These are phyloP conservation scores for Tricholoma terreum DNA, from an alignment of 768 basidiomycete genomes.

Conservation along the genomic window DNA sequence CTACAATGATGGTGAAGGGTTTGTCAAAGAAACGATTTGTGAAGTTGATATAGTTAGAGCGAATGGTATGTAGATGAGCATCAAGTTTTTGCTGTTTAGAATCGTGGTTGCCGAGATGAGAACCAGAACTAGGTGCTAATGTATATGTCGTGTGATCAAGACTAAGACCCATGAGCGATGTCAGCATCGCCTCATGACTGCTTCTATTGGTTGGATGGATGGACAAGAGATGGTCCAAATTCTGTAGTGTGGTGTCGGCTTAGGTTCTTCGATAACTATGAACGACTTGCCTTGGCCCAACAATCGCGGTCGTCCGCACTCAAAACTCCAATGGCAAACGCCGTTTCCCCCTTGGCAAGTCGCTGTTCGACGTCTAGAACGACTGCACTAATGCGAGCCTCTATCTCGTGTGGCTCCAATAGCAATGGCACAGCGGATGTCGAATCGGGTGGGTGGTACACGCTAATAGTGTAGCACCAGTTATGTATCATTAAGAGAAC, in stretches of 20 bases:
- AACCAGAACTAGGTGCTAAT: slow-evolving; percentile 26
- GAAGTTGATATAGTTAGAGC: slow-evolving; percentile 56
- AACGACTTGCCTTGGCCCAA: slow-evolving; percentile 67
- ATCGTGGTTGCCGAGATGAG: slow-evolving; percentile 25
- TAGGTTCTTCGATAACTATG: neutral
- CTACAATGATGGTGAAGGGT: slow-evolving; percentile 75
- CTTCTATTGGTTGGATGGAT: slow-evolving; percentile 62
- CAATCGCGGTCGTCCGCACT: slow-evolving; percentile 78
- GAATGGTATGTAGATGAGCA: slow-evolving; percentile 72
- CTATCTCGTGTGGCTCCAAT: slow-evolving; percentile 39
- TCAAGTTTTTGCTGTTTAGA: slow-evolving; percentile 45
- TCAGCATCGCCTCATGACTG: slow-evolving; percentile 61
- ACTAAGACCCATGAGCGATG: slow-evolving; percentile 76
- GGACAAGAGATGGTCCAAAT: slow-evolving; percentile 63
- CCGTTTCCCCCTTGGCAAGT: slow-evolving; percentile 48
- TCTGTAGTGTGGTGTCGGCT: slow-evolving; percentile 42
- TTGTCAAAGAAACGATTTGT: slow-evolving; percentile 93
- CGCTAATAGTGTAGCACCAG: slow-evolving; percentile 76
- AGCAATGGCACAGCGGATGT: slow-evolving; percentile 25
- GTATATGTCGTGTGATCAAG: slow-evolving; percentile 71
- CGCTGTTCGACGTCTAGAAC: slow-evolving; percentile 58
- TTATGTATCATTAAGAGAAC: slow-evolving; percentile 71
- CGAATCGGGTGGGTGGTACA: slow-evolving; percentile 44
- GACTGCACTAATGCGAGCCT: slow-evolving; percentile 40
- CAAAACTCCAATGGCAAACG: slow-evolving; percentile 64